Percentiles rank a stretch among this genome's conserved stretches.
Conservation (phyloP, 2,329 filamentous ascomycete species). For the Fusarium sp. region DNA sequence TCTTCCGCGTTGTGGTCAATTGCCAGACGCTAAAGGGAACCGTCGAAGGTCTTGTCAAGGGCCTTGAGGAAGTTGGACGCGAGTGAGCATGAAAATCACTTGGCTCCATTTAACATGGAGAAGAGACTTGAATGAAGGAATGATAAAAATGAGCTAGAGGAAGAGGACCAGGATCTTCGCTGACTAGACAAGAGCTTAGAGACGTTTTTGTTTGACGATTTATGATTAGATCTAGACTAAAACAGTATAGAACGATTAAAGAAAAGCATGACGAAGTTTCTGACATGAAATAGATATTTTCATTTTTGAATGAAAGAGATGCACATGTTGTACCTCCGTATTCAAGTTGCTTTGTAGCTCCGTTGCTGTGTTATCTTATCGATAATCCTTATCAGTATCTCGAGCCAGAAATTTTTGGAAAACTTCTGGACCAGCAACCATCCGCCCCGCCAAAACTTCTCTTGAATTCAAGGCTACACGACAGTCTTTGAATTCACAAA, state of each 20-base stretch:
- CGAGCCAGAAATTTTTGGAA: slow-evolving; percentile 25
- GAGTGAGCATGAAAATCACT: slow-evolving; percentile 19
- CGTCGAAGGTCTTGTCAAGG: slow-evolving; percentile 65
- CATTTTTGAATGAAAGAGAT: too few species aligned
- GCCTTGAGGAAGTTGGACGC: slow-evolving; percentile 61
- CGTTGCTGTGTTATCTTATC: slow-evolving; percentile 31
- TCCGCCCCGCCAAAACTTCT: slow-evolving; percentile 32
- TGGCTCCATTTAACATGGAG: neutral
- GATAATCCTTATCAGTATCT: slow-evolving; percentile 8
- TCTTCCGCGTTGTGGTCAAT: slow-evolving; percentile 71
- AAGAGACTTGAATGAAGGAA: neutral
- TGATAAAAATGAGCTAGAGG: neutral
- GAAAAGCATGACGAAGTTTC: neutral
- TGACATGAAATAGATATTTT: neutral
- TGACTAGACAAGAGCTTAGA: neutral
- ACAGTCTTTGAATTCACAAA: slow-evolving; percentile 12
- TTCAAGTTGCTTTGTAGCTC: neutral
- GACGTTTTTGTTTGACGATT: neutral
- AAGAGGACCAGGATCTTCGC: neutral
- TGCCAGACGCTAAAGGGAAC: slow-evolving; percentile 65
- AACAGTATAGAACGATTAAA: neutral
- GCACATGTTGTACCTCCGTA: neutral
- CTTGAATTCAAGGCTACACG: neutral
- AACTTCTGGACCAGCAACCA: slow-evolving; percentile 21
- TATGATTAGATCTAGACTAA: slow-evolving; percentile 1